Evolutionary conservation across 1,284 basidiomycete species (phyloP), one percentile per base, ranked within the genome.

Genomic region (Acaromyces ingoldii): DNA sequence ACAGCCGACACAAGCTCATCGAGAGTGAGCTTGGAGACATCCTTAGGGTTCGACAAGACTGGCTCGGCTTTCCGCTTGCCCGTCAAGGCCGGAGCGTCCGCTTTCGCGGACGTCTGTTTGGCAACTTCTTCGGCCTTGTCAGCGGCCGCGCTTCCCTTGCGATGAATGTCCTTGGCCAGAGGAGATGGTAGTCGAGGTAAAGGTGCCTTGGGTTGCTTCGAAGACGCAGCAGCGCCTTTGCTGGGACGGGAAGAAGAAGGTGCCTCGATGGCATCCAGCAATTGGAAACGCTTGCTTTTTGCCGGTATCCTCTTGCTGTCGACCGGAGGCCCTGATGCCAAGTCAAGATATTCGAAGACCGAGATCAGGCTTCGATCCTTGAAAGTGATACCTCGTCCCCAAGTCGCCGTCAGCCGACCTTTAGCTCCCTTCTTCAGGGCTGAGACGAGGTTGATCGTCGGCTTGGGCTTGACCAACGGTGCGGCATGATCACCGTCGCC

Each of bases 391-490:
- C 74, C 63, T 50, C 77, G 76, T 28, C 78, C 78, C 53, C 78
- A 79, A 11, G 73, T 62, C 55, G 77, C 67, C 2, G 79, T 79
- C 15, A 77, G 74, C 37, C 76, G 67, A 5, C 79, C 79, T 38
- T 79, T 77, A 21, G 74, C 74, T 17, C 79, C 79, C 54, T 78
- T 78, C 55, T 76, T 78, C 51, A 80, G 66, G 10, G 78, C 79
- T 6, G 69, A 53, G 24, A 70, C 70, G 19, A 78, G 39, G 65
- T 75, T 65, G 53, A 72, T 57, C 26, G 48, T 51, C 51, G 63
- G 40, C 44, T 51, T 45, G 22, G 51, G 37, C 28, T 57, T 55
- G 19, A 30, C 25, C n/a, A n/a, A n/a, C 10, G 48, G 36, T 4
- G 33, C 24, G 6, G 50, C 22, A 4, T 43, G 42, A 44, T 9